Evolutionary conservation across 805 yeast genomes (phyloP).

Genomic region (Schwanniomyces occidentalis): DNA sequence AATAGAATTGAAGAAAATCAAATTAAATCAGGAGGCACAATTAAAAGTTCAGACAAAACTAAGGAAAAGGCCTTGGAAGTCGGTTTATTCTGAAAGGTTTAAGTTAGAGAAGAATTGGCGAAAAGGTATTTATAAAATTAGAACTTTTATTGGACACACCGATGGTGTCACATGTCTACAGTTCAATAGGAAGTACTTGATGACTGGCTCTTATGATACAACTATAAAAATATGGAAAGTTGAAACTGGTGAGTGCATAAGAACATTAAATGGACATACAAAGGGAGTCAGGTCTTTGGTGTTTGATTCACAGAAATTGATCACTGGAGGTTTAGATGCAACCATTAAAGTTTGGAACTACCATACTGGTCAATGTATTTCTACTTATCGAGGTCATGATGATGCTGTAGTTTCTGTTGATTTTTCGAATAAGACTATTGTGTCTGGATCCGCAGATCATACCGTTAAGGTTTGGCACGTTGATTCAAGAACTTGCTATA

Average conservation of each 20-base stretch:
- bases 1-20: conserved; percentile 11
- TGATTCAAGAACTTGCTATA: conserved; percentile 86
- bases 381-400: conserved; percentile 91
- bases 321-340: conserved; percentile 88
- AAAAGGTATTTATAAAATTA: conserved; percentile 66
- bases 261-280: conserved; percentile 84
- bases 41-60: conserved; percentile 10
- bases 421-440: conserved; percentile 75
- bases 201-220: conserved; percentile 92
- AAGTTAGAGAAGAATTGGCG: conserved; percentile 95
- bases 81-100: conserved; percentile 87
- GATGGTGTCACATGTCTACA: conserved; percentile 90
- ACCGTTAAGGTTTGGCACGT: conserved; percentile 97
- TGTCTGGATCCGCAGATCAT: conserved; percentile 89
- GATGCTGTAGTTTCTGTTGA: conserved; percentile 86
- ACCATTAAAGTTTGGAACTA: conserved; percentile 96
- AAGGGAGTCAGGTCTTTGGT: conserved; percentile 83
- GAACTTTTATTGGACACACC: conserved; percentile 74
- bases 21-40: conserved; percentile 8
- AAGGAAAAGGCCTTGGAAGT: conserved; percentile 84
- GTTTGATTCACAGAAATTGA: conserved; percentile 85
- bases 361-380: conserved; percentile 89
- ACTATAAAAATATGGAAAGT: conserved; percentile 93
- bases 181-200: conserved; percentile 70
- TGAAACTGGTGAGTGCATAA: conserved; percentile 69